Base-by-base conservation (phyloP, 2,329 filamentous ascomycete species). In the Trichoderma cornu-damae region DNA sequence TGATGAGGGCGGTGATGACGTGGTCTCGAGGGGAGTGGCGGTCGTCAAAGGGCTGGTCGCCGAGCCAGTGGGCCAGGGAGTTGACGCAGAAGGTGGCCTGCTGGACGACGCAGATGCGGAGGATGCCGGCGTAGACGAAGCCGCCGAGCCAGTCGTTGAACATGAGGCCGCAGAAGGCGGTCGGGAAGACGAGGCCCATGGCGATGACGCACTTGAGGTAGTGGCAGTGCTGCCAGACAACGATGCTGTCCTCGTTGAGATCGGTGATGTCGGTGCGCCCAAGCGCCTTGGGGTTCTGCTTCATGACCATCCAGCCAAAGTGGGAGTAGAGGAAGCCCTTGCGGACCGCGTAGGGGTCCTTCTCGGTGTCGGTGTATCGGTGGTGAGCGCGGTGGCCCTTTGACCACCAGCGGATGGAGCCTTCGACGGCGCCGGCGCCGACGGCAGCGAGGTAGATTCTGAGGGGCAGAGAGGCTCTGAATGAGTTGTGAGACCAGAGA, bases 41-140 rank as follows among this genome's bases (percentile, higher is more conserved):
- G 81, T 95, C 90, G 67, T 95, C 90, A 71, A 95, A 95, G 60
- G 90, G 90, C 77, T 95, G 90, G 67, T 95, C 90, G 61, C 90
- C 90, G 68, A 95, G 86, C 88, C 88, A 95, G 77, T 95, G 90
- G 63, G 90, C 90, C 61, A 95, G 77, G 16, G 88, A 92, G 81
- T 95, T 95, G 79, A 95, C 89, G 68, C 90, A 95, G 82, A 95
- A 95, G 63, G 90, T 94, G 59, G 90, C 89, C 76, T 95, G 90
- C 79, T 94, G 90, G 63, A 95, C 88, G 74, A 93, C 88, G 81
- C 90, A 92, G 75, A 93, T 87, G 65, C 90, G 86, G 63, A 95
- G 83, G 65, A 95, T 90, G 68, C 89, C 90, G 60, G 80, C 89
- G 68, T 95, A 95, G 71, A 95, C 80, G 72, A 91, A 89, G 47